Conservation (phyloP, 495 filamentous ascomycete genomes). For the Xylaria longipes region DNA sequence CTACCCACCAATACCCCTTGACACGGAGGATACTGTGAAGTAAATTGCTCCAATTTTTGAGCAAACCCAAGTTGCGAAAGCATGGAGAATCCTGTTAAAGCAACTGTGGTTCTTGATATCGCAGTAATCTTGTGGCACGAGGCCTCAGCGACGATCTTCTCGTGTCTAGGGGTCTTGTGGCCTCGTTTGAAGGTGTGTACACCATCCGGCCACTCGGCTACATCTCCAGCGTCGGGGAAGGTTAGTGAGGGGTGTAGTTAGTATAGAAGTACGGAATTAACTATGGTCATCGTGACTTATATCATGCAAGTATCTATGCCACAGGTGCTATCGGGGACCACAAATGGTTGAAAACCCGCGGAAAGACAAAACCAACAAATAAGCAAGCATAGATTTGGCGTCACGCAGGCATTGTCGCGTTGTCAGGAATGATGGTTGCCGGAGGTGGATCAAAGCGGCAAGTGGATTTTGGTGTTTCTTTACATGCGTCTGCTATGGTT, state of each 20-base stretch:
- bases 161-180: conserved; percentile 7
- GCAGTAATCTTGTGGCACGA: not conserved
- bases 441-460: conserved; percentile 16
- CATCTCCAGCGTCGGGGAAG: not conserved
- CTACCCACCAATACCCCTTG: not conserved
- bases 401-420: conserved; percentile 4
- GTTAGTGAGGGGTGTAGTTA: conserved; percentile 14
- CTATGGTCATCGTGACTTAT: conserved; percentile 9
- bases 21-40: not conserved
- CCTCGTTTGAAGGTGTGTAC: not conserved
- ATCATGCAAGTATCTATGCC: not conserved
- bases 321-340: not conserved
- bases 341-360: not conserved
- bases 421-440: conserved; percentile 13
- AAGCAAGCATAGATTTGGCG: not conserved
- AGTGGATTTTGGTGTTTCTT: conserved; percentile 2
- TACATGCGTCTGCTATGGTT: conserved; percentile 11
- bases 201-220: not conserved
- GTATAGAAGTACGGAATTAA: not conserved
- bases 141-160: conserved; percentile 13
- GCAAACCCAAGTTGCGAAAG: conserved; percentile 1
- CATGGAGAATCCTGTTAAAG: conserved; percentile 1
- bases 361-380: not conserved
- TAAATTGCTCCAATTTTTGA: conserved; percentile 1
- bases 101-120: conserved; percentile 1